Base-by-base conservation (phyloP, 169 alveolate genomes). In the Plasmodium cynomolgi region DNA sequence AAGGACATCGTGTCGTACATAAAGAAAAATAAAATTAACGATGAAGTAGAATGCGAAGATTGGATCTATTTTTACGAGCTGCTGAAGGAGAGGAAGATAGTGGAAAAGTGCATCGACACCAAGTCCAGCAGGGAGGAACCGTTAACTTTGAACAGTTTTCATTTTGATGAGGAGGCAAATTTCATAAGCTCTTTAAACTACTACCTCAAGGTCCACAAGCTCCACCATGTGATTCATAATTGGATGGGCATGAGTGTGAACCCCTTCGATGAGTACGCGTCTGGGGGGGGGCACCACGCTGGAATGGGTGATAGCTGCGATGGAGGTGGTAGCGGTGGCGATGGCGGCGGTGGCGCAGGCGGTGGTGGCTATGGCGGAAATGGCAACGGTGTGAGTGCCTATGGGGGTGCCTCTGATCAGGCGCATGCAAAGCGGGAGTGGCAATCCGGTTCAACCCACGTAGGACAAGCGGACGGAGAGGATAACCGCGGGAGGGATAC, bases 241-340 rank as follows among this genome's bases (percentile, higher is more conserved):
- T 91, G 95, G 95, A 91, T 91, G 95, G 95, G 95, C 11, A 91
- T 91, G 95, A 91, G 95, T 81, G n/a, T 71, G 77, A 91, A 91
- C 39, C 92, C 95, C 23, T 91, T 91, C 44, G 75, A 82, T 11
- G 95, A 91, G 56, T 91, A 91, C 73, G 44, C 26, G 29, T 3
- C 34, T 17, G 62, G 62, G 62, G 62, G 13, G 62, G 62, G 2
- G 23, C 23, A 8, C 7, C 62, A 50, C 62, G 62, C 62, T 15
- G 62, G 20, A 50, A 15, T 50, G 13, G 62, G 23, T 13, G 8
- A 50, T 50, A 3, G 23, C 6, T 0, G 62, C 23, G 23, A 15
- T 50, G 62, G n/a, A n/a, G n/a, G n/a, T n/a, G n/a, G n/a, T n/a
- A n/a, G n/a, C n/a, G n/a, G 20, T 3, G 58, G 13, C 17, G 0